Evolutionary conservation across 768 basidiomycete species (phyloP), one percentile per base, ranked within the genome.

Genomic region (Boletus coccyginus): DNA sequence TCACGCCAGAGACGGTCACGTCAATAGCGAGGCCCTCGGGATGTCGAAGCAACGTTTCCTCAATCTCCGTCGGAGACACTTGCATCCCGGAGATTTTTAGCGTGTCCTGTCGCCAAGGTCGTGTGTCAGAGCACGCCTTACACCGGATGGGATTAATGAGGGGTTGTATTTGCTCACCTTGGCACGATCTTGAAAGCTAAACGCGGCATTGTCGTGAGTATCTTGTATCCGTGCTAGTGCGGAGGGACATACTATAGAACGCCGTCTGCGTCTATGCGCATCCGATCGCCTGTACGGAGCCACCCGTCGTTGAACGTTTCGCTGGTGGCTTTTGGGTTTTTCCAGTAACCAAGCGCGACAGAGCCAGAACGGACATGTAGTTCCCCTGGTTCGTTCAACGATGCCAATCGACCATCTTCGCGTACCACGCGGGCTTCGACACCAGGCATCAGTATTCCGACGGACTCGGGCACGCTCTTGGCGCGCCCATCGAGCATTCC

Each of bases 11-110:
- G 17, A 92, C 90, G 2, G 79, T 77, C 14, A 76, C 87, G 58
- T 92, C 91, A 10, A 66, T 70, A 56, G 92, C 80, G 46, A 90
- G 76, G 17, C 73, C 73, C 9, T 78, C 77, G 0, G 89, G 87
- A 39, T 92, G 82, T 0, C 75, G 75, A 19, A 85, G 76, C 3
- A 92, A 72, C 24, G 78, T 79, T 29, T 82, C 76, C 66, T 92
- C 91, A 50, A 92, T 86, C 66, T 93, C 90, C 17, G 81, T 78
- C 1, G 90, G 91, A 0, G 91, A 90, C 0, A 92, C 91, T 70
- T 92, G 91, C 47, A 75, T 76, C 5, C 90, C 91, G 0, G 88
- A 90, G 3, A 93, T 79, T 66, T 93, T 93, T 21, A 93, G 76
- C 0, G 84, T 90, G 64, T 92, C 91, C 85, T 90, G 27, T 24